These are phyloP conservation scores for Metarhizium anisopliae DNA, from an alignment of 2,329 filamentous ascomycete genomes.

Conservation along the genomic window DNA sequence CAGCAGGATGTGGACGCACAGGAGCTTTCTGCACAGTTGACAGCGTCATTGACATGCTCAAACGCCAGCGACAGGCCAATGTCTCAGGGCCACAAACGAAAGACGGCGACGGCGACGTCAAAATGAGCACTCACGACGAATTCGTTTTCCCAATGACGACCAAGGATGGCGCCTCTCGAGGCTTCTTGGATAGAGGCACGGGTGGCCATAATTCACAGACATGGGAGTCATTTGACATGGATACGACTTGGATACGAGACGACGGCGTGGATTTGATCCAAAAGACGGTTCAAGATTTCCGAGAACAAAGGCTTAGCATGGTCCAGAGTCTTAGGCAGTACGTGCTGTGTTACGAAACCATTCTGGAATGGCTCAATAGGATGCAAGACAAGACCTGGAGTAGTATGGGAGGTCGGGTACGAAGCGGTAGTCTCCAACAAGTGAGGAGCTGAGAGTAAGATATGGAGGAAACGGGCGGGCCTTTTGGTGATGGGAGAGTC, in stretches of 20 bases:
- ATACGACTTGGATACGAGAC: constrained; percentile 59
- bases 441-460: constrained; percentile 3
- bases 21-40: constrained; percentile 96
- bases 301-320: constrained; percentile 85
- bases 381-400: constrained; percentile 27
- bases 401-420: constrained; percentile 12
- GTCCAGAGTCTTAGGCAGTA: constrained; percentile 90
- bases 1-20: constrained; percentile 88
- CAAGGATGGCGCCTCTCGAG: constrained; percentile 14
- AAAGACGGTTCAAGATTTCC: constrained; percentile 83
- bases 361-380: constrained; percentile 73
- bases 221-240: constrained; percentile 15
- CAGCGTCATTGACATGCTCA: constrained; percentile 91
- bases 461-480: background rate
- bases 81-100: constrained; percentile 10
- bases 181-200: constrained; percentile 9
- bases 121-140: constrained; percentile 29
- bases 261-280: constrained; percentile 72
- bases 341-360: constrained; percentile 92
- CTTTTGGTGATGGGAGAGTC: background rate
- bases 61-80: constrained; percentile 57
- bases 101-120: constrained; percentile 35
- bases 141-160: constrained; percentile 19
- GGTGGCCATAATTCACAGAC: constrained; percentile 3
- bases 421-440: constrained; percentile 24